Evolutionary conservation across 192 early-diverging fungal species (phyloP).

Genomic region (Piromyces sp.): DNA sequence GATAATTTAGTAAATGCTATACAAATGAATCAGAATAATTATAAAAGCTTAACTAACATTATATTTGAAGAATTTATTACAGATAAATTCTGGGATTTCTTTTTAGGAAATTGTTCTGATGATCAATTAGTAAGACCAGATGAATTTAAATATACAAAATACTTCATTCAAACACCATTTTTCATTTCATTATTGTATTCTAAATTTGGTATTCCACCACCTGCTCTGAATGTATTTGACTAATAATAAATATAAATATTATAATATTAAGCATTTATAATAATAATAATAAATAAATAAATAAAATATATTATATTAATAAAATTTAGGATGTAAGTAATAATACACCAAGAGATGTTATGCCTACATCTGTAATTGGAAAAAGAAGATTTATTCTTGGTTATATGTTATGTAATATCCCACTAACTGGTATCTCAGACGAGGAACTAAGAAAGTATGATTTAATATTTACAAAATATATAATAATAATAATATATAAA

Average conservation of each 20-base stretch:
- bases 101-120: conserved; percentile 20
- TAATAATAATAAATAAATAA: conserved; percentile 8
- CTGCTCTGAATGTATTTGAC: conserved; percentile 7
- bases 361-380: conserved; percentile 28
- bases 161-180: conserved; percentile 31
- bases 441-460: conserved; percentile 20
- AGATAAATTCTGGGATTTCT: conserved; percentile 35
- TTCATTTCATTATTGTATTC: conserved; percentile 28
- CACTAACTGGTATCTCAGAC: conserved; percentile 33
- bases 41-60: conserved; percentile 19
- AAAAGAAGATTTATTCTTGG: conserved; percentile 31
- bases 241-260: neutral
- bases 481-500: no score
- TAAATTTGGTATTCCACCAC: conserved; percentile 26
- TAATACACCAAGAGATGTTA: conserved; percentile 12
- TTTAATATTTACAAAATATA: no score
- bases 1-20: conserved; percentile 26
- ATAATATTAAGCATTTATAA: conserved; percentile 3
- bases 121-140: conserved; percentile 31
- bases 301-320: no score
- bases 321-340: neutral
- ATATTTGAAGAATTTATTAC: conserved; percentile 13
- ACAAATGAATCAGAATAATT: conserved; percentile 14
- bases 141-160: conserved; percentile 28
- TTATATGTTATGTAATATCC: conserved; percentile 29